Conservation (phyloP, 495 filamentous ascomycete species). For the Neurospora pannonica region DNA sequence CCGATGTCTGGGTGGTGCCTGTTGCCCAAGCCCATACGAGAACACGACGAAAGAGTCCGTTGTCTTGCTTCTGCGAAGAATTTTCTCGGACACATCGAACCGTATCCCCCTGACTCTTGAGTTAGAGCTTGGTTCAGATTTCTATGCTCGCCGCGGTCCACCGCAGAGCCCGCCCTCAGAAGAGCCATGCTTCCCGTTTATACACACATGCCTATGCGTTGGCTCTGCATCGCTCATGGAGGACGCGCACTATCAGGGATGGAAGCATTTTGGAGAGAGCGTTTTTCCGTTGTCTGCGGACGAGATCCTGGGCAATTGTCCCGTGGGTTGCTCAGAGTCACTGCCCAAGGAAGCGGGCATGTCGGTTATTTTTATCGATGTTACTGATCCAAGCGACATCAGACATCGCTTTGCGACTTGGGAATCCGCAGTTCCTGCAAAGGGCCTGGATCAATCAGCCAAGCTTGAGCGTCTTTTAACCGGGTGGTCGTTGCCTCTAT, state of each 20-base stretch:
- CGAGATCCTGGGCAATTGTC: background rate
- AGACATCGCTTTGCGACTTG: background rate
- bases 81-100: background rate
- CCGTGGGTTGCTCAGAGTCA: background rate
- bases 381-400: background rate
- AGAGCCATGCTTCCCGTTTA: background rate
- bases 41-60: background rate
- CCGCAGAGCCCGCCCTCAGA: background rate
- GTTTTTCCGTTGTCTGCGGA: background rate
- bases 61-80: background rate
- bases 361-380: background rate
- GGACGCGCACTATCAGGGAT: background rate
- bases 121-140: background rate
- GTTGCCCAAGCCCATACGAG: background rate
- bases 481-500: background rate
- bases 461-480: background rate
- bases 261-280: background rate
- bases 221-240: background rate
- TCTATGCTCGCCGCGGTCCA: background rate
- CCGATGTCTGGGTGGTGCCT: background rate
- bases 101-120: background rate
- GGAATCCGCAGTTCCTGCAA: too few relatives aligned
- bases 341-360: background rate
- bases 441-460: background rate
- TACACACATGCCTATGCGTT: background rate